Percentiles rank a stretch among this genome's conserved stretches.
Conservation (phyloP, 2,329 filamentous ascomycete species). For the Sporothrix humicola region DNA sequence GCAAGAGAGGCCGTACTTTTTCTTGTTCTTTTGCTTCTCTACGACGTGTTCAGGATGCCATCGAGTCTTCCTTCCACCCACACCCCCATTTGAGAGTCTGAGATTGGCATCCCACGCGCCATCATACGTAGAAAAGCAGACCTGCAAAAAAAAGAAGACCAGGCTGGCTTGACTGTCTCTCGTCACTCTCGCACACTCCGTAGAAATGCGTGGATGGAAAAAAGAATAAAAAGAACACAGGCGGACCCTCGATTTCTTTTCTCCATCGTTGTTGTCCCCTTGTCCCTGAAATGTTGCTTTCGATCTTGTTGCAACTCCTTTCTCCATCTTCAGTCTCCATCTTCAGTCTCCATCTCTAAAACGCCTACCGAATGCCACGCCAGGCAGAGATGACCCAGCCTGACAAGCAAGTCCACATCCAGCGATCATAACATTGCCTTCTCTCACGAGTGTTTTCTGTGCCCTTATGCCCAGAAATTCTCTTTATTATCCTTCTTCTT, state of each 20-base stretch:
- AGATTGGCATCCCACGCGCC: slow-evolving; percentile 31
- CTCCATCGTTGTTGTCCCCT: background rate
- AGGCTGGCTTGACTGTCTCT: slow-evolving; percentile 1
- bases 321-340: background rate
- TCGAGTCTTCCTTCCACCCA: slow-evolving; percentile 8
- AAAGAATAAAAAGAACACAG: slow-evolving; percentile 32
- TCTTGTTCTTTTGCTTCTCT: too few relatives aligned
- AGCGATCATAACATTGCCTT: background rate
- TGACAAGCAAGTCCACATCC: background rate
- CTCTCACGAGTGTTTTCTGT: slow-evolving; percentile 16
- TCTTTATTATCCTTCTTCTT: background rate
- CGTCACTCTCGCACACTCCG: slow-evolving; percentile 20
- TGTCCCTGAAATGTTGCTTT: slow-evolving; percentile 11
- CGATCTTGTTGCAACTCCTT: background rate
- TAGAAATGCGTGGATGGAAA: background rate
- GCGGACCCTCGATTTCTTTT: slow-evolving; percentile 15
- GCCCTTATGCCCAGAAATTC: background rate
- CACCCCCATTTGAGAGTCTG: slow-evolving; percentile 13
- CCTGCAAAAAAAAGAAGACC: background rate
- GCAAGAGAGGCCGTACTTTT: background rate
- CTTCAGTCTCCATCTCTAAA: slow-evolving; percentile 3
- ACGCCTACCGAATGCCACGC: slow-evolving; percentile 18
- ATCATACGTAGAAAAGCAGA: slow-evolving; percentile 23
- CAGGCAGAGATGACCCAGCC: background rate
- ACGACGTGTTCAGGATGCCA: too few relatives aligned